These are phyloP conservation scores for Uncinocarpus reesii DNA, from an alignment of 2,329 filamentous ascomycete species.

Conservation along the genomic window DNA sequence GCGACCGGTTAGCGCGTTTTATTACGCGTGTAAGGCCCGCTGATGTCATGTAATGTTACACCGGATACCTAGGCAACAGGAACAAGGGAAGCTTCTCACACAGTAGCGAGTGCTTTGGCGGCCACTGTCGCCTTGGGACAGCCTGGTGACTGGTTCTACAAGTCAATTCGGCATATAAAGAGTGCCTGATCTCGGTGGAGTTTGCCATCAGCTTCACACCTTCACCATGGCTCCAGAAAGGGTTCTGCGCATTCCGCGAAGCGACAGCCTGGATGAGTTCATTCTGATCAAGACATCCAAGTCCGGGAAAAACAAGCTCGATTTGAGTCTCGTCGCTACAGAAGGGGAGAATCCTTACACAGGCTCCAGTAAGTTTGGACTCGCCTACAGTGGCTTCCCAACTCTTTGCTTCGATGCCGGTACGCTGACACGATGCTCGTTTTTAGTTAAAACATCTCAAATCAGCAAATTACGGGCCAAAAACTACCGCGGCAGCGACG, in stretches of 20 bases:
- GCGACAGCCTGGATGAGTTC: conserved; percentile 31
- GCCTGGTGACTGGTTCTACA: background rate
- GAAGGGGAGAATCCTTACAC: conserved; percentile 48
- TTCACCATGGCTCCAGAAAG: conserved; percentile 19
- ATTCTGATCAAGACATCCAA: conserved; percentile 44
- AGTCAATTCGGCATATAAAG: background rate
- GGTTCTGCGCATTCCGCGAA: conserved; percentile 43
- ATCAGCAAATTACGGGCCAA: conserved; percentile 33
- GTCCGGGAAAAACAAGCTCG: conserved; percentile 33
- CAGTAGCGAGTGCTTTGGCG: background rate
- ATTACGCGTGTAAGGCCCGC: conserved; percentile 1
- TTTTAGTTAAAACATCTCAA: conserved; percentile 30
- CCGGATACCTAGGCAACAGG: conserved; percentile 6
- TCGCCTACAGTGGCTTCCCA: background rate
- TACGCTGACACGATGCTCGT: conserved; percentile 18
- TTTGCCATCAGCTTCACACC: background rate
- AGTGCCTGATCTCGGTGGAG: background rate
- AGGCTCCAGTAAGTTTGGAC: conserved; percentile 31
- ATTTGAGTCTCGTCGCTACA: conserved; percentile 48
- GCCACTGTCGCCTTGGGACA: background rate
- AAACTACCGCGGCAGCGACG: conserved; percentile 35
- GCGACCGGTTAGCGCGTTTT: conserved; percentile 3
- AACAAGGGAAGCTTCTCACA: background rate
- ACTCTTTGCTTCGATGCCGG: conserved; percentile 11
- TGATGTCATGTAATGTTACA: conserved; percentile 11